Conservation (phyloP, 2,329 filamentous ascomycete genomes). For the Mycocentrospora acerina region DNA sequence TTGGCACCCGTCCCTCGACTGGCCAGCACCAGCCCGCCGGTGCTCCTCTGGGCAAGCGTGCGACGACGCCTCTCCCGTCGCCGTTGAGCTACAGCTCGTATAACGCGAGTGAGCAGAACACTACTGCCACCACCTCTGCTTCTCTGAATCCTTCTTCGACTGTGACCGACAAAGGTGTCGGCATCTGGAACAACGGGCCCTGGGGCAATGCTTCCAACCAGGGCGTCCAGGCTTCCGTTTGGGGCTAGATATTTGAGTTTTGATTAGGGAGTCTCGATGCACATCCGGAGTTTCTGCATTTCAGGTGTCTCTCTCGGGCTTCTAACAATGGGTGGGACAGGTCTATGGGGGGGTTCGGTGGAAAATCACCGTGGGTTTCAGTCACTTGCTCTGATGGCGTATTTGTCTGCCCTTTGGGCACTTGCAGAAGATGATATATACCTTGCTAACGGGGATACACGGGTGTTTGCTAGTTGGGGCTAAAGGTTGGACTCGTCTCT, state of each 20-base stretch:
- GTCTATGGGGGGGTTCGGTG: constrained; percentile 31
- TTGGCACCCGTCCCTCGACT: constrained; percentile 80
- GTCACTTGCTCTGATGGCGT: constrained; percentile 33
- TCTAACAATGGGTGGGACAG: constrained; percentile 38
- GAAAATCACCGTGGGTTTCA: constrained; percentile 35
- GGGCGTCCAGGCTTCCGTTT: constrained; percentile 88
- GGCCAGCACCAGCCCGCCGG: constrained; percentile 59
- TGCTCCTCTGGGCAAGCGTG: constrained; percentile 71
- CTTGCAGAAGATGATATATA: constrained; percentile 33
- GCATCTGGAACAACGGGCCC: constrained; percentile 75
- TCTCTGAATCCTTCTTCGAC: constrained; percentile 59
- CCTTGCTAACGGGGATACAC: constrained; percentile 29
- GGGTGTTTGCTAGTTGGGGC: constrained; percentile 33
- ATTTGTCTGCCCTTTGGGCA: constrained; percentile 34
- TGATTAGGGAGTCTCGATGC: constrained; percentile 40
- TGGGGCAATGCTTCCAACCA: constrained; percentile 73
- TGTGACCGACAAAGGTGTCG: constrained; percentile 46
- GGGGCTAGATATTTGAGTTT: constrained; percentile 65
- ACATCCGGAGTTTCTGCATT: constrained; percentile 48
- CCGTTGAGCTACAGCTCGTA: constrained; percentile 69
- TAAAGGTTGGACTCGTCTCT: constrained; percentile 24
- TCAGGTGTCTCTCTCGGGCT: constrained; percentile 44
- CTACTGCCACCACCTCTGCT: constrained; percentile 50
- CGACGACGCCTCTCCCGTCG: constrained; percentile 89
- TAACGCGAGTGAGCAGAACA: constrained; percentile 57